Evolutionary conservation across 176 grass and related monocot genomes (phyloP).

Genomic region (Musa itinerans): DNA sequence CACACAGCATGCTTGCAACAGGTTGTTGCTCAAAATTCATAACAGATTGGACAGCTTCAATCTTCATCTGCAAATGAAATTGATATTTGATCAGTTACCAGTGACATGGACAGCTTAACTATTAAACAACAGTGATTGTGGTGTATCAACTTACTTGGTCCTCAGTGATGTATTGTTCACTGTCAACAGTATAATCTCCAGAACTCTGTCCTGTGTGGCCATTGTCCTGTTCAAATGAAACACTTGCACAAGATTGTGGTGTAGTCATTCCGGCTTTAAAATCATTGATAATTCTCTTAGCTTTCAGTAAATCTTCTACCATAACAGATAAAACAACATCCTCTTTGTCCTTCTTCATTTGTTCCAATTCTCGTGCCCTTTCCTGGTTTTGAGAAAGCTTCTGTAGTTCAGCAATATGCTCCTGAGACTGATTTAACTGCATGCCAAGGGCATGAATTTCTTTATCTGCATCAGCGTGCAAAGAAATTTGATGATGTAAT

Average conservation of each 20-base stretch:
- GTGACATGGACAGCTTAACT: not conserved
- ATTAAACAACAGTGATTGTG: no score
- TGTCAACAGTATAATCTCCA: constrained; percentile 16
- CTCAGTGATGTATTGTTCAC: constrained; percentile 36
- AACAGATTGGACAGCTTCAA: constrained; percentile 6
- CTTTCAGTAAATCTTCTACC: constrained; percentile 42
- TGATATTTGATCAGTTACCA: constrained; percentile 14
- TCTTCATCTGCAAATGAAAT: constrained; percentile 33
- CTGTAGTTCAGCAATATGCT: constrained; percentile 28
- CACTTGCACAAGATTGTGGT: constrained; percentile 30
- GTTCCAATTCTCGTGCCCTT: constrained; percentile 19
- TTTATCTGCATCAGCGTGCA: constrained; percentile 34
- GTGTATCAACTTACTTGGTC: constrained; percentile 64
- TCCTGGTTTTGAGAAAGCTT: constrained; percentile 36
- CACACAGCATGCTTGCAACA: not conserved
- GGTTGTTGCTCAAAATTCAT: constrained; percentile 17
- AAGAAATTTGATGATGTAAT: constrained; percentile 33
- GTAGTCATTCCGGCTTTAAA: constrained; percentile 31
- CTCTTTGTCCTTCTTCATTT: constrained; percentile 44
- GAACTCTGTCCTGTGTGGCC: not conserved
- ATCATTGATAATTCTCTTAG: constrained; percentile 47
- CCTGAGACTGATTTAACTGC: constrained; percentile 43
- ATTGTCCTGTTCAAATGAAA: constrained; percentile 13
- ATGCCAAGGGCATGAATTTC: constrained; percentile 32
- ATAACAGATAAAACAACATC: constrained; percentile 40